Evolutionary conservation across 495 filamentous ascomycete genomes (phyloP).

Genomic region (Podospora anserina): DNA sequence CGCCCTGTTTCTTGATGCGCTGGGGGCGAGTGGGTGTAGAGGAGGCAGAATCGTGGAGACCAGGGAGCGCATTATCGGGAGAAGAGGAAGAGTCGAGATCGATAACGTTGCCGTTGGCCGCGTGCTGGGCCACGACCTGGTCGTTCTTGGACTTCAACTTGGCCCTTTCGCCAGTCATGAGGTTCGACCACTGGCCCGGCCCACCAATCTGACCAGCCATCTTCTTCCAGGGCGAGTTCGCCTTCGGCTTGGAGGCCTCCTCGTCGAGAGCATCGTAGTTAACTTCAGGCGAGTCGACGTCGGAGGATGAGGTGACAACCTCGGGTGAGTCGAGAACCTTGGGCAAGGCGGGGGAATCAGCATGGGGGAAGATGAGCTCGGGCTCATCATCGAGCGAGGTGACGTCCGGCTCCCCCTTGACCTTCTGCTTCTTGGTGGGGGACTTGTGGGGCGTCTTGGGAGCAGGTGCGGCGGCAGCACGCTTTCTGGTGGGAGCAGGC

Average conservation of each 20-base stretch:
- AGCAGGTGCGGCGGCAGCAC: no score
- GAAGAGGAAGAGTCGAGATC: not conserved
- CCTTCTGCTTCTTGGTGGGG: not conserved
- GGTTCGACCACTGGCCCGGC: not conserved
- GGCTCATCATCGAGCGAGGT: no score
- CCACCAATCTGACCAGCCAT: not conserved
- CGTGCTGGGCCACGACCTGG: not conserved
- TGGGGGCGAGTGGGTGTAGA: not conserved
- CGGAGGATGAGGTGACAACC: not conserved
- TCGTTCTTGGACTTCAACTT: not conserved
- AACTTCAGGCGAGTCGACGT: slow-evolving; percentile 21
- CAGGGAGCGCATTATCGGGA: not conserved
- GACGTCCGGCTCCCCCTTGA: not conserved
- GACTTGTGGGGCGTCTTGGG: not conserved
- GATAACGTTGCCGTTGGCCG: not conserved
- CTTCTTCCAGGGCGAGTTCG: not conserved
- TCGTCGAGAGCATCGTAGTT: slow-evolving; percentile 31
- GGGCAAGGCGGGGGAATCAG: no score
- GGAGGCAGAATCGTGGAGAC: not conserved
- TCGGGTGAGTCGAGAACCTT: not conserved
- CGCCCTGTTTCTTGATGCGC: not conserved
- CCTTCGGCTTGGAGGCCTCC: not conserved
- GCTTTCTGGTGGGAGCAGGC: not conserved
- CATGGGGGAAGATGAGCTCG: no score
- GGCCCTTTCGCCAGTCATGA: not conserved